Evolutionary conservation across 495 filamentous ascomycete genomes (phyloP).

Genomic region (Aspergillus kassunensis): DNA sequence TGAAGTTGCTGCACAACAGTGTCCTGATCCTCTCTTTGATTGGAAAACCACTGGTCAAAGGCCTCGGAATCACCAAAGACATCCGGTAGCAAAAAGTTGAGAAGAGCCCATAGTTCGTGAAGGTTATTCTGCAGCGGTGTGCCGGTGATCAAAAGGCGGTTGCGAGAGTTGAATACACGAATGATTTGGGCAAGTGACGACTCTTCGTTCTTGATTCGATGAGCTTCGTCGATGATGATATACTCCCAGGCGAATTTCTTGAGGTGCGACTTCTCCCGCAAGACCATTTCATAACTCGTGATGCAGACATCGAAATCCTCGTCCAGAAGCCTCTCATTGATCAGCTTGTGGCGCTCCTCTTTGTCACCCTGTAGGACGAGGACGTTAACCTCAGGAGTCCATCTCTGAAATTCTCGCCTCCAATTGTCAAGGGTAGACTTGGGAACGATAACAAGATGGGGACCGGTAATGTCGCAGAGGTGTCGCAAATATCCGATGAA

Average conservation of each 20-base stretch:
- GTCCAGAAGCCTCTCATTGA: constrained; percentile 83
- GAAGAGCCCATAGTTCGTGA: constrained; percentile 97
- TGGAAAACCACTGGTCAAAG: constrained; percentile 98
- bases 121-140: constrained; percentile 98
- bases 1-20: constrained; percentile 97
- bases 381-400: constrained; percentile 95
- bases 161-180: constrained; percentile 92
- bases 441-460: constrained; percentile 91
- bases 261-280: constrained; percentile 89
- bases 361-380: constrained; percentile 94
- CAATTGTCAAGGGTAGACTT: constrained; percentile 99
- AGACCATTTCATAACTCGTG: constrained; percentile 95
- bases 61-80: constrained; percentile 96
- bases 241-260: constrained; percentile 99
- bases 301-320: constrained; percentile 93
- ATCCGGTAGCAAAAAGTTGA: constrained; percentile 96
- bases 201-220: constrained; percentile 99
- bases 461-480: constrained; percentile 79
- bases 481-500: constrained; percentile 94
- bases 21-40: constrained; percentile 84
- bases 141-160: constrained; percentile 92
- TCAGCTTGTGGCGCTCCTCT: constrained; percentile 83
- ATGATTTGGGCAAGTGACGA: constrained; percentile 97
- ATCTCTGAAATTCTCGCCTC: constrained; percentile 88
- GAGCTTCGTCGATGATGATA: constrained; percentile 98